These are phyloP conservation scores for Juglanconis oblonga DNA, from an alignment of 2,329 filamentous ascomycete genomes.

Conservation along the genomic window DNA sequence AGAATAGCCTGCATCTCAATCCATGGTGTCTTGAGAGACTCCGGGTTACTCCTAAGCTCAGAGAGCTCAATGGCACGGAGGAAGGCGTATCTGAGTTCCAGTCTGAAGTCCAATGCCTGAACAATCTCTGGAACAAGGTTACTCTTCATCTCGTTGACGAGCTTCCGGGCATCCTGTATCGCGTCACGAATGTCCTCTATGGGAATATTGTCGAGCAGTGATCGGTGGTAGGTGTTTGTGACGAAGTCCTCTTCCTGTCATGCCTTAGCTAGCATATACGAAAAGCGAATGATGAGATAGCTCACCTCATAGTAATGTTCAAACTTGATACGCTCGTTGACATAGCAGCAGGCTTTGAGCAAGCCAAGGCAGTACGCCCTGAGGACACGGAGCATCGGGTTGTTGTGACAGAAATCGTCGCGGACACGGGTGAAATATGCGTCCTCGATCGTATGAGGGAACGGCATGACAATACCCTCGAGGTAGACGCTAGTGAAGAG, in stretches of 20 bases:
- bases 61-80: conserved; percentile 52
- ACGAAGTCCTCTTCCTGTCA: conserved; percentile 93
- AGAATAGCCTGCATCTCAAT: conserved; percentile 49
- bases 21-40: conserved; percentile 50
- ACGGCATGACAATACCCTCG: conserved; percentile 74
- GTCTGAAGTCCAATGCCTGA: conserved; percentile 59
- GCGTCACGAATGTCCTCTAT: conserved; percentile 52
- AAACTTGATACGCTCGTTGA: conserved; percentile 72
- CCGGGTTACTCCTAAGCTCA: conserved; percentile 41
- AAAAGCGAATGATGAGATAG: conserved; percentile 22
- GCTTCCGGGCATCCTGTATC: conserved; percentile 52
- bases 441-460: conserved; percentile 60
- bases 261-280: not conserved
- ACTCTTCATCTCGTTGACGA: conserved; percentile 43
- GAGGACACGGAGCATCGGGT: conserved; percentile 61
- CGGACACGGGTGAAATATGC: conserved; percentile 56
- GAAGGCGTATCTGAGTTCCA: conserved; percentile 65
- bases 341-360: conserved; percentile 77
- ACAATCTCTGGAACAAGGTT: conserved; percentile 39
- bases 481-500: conserved; percentile 91
- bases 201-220: conserved; percentile 65
- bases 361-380: conserved; percentile 83
- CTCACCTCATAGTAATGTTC: conserved; percentile 86
- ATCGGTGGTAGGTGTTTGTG: conserved; percentile 82
- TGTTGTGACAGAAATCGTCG: conserved; percentile 27